phyloP scores from a whole-genome alignment of 805 yeast species.

The Kluyveromyces lactis region DNA sequence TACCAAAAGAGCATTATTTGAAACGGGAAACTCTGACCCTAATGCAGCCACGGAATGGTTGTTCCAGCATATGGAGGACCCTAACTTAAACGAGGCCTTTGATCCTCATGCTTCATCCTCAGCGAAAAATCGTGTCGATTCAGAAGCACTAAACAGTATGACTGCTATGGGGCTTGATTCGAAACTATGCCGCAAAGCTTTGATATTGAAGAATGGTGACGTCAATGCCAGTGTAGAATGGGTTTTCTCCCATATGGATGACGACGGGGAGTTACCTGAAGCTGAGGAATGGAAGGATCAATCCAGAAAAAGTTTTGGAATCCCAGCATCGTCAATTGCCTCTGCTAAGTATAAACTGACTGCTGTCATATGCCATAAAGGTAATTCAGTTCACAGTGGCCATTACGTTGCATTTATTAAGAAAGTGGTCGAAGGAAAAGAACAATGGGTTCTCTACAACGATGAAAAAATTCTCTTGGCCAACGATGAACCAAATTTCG shows the following conservation, averaged over 20 bases:
- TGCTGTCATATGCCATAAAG: conserved; percentile 81
- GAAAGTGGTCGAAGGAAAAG: conserved; percentile 31
- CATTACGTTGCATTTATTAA: conserved; percentile 78
- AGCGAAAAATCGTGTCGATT: conserved; percentile 9
- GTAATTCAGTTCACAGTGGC: conserved; percentile 82
- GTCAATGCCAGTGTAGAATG: conserved; percentile 81
- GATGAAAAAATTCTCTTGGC: conserved; percentile 79
- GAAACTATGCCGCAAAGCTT: conserved; percentile 64
- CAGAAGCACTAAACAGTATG: conserved; percentile 24
- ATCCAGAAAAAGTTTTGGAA: neutral
- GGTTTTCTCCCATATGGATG: conserved; percentile 79
- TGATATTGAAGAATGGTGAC: conserved; percentile 49
- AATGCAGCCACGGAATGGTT: conserved; percentile 90
- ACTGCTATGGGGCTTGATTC: conserved; percentile 67
- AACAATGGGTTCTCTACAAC: conserved; percentile 70
- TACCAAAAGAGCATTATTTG: conserved; percentile 55
- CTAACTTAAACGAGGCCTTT: conserved; percentile 63
- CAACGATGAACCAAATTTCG: conserved; percentile 33
- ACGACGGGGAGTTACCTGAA: conserved; percentile 48
- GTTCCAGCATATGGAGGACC: conserved; percentile 80
- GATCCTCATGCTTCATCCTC: conserved; percentile 19
- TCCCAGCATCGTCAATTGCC: neutral
- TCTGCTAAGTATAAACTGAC: conserved; percentile 31
- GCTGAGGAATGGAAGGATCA: conserved; percentile 10
- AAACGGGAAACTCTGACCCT: conserved; percentile 53